Evolutionary conservation across 2,329 filamentous ascomycete species (phyloP), one percentile per base, ranked within the genome.

Genomic region (Hypoxylon sp.): DNA sequence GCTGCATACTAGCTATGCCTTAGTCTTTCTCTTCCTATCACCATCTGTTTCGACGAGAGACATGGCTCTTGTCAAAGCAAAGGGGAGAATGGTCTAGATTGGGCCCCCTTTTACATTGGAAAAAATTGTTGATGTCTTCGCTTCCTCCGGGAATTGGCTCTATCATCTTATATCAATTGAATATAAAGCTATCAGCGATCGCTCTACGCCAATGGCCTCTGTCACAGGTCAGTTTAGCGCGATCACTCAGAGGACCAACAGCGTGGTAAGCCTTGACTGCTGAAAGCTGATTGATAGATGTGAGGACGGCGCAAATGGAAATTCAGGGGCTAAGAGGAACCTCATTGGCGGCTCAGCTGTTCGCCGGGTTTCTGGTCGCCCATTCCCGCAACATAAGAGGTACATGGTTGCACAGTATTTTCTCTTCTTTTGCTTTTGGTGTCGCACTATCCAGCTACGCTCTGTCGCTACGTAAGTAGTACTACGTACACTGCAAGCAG

Each of bases 301-400:
- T 30, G 36, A 53, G 44, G 20, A 26, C 18, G 32, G 46, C 26
- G 45, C 33, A 42, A 20, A 33, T 33, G 33, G 26, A 61, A 56
- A 62, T 59, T 65, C 32, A 68, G 61, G 61, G 61, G 61, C 45
- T 48, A 32, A 26, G 44, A 46, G 36, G 59, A 62, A 59, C n/a
- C n/a, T n/a, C 3, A 26, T 58, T 8, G 5, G 24, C 50, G 58
- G 55, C 49, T 65, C 49, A 59, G 51, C 50, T 40, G 16, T 18
- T 40, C 20, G 36, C n/a, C n/a, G n/a, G n/a, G n/a, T n/a, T n/a
- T n/a, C 50, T 40, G 16, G 7, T 40, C 20, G 36, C 36, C n/a
- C n/a, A 26, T 45, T 51, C 18, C 49, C 48, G 49, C 36, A 28
- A 57, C 46, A 42, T 46, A 12, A 42, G 18, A 58, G 52, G n/a